A percentile compares a stretch with the other conserved stretches of the same genome.
Evolutionary conservation across 192 early-diverging fungal species (phyloP).

Genomic region (Phlyctochytrium planicorne): DNA sequence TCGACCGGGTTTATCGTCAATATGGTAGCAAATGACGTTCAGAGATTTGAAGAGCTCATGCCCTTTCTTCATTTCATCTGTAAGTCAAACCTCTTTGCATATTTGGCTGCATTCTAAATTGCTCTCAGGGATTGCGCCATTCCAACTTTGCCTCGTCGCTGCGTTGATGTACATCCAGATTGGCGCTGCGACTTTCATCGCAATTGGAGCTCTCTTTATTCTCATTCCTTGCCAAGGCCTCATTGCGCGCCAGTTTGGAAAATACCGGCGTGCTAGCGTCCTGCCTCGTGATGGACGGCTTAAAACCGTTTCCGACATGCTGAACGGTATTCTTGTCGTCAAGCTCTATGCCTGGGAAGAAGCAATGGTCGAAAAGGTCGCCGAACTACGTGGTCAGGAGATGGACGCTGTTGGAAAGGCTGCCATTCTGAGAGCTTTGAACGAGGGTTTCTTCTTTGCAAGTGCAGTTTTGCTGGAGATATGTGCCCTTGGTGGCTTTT

Average conservation of each 20-base stretch:
- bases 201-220: constrained; percentile 11
- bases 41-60: constrained; percentile 36
- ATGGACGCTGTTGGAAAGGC: constrained; percentile 26
- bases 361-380: constrained; percentile 29
- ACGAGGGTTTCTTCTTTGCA: constrained; percentile 36
- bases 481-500: constrained; percentile 27
- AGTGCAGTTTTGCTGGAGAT: constrained; percentile 20
- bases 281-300: constrained; percentile 31
- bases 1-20: constrained; percentile 42
- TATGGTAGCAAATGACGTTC: constrained; percentile 40
- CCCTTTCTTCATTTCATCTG: constrained; percentile 28
- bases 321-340: constrained; percentile 39
- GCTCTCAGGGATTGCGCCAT: no score
- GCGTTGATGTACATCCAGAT: constrained; percentile 35
- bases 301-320: constrained; percentile 33
- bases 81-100: constrained; percentile 6
- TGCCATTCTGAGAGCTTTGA: constrained; percentile 27
- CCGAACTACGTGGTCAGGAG: constrained; percentile 23
- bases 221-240: constrained; percentile 33
- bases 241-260: constrained; percentile 25
- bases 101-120: background rate
- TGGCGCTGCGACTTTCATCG: constrained; percentile 27
- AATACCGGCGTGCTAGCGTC: constrained; percentile 23
- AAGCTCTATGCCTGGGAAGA: constrained; percentile 45
- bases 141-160: constrained; percentile 19